Evolutionary conservation across 345 rosid genomes (phyloP).

Genomic region (Psidium guajava): DNA sequence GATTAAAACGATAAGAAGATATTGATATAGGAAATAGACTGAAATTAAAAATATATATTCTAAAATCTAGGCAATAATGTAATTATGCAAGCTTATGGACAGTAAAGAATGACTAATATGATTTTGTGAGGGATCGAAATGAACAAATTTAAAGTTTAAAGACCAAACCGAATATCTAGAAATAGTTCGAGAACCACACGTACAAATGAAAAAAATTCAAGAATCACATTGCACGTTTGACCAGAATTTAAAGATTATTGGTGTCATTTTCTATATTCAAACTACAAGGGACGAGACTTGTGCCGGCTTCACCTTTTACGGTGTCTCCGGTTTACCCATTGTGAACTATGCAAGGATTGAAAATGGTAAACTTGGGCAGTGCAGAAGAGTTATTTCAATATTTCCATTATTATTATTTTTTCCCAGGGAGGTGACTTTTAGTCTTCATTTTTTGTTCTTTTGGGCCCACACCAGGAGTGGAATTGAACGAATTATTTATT

Average conservation of each 20-base stretch:
- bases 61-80: not conserved
- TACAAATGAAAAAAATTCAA: not conserved
- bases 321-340: too few relatives aligned
- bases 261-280: too few relatives aligned
- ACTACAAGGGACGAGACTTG: too few relatives aligned
- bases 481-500: not conserved
- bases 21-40: not conserved
- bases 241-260: too few relatives aligned
- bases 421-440: not conserved
- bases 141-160: not conserved
- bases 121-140: not conserved
- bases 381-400: not conserved
- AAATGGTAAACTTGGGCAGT: not conserved
- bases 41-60: not conserved
- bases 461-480: not conserved
- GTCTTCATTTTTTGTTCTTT: not conserved
- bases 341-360: too few relatives aligned
- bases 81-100: not conserved
- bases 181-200: accelerated
- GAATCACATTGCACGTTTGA: too few relatives aligned
- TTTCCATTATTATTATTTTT: not conserved
- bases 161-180: not conserved
- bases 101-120: not conserved
- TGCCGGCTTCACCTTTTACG: too few relatives aligned
- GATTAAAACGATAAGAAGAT: not conserved